Evolutionary conservation across 2,329 filamentous ascomycete genomes (phyloP).

Genomic region (Beauveria rudraprayagi): DNA sequence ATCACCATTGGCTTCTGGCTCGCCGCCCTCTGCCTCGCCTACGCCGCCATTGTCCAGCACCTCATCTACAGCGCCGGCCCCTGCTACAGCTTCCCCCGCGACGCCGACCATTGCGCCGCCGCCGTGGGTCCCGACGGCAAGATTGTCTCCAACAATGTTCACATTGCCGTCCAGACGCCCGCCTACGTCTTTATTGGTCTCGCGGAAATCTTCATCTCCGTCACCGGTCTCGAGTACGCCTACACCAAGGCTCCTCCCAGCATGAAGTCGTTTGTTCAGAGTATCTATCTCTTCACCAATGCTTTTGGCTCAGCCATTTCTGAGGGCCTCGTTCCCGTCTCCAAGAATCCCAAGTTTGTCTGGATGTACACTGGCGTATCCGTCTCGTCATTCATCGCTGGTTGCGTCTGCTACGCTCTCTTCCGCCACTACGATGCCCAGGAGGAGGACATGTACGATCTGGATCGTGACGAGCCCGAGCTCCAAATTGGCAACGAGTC

Average conservation of each 20-base stretch:
- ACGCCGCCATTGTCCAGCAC: slow-evolving; percentile 51
- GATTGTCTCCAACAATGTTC: slow-evolving; percentile 35
- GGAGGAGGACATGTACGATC: slow-evolving; percentile 31
- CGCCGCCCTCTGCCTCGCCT: slow-evolving; percentile 45
- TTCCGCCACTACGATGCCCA: slow-evolving; percentile 31
- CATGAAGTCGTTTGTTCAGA: slow-evolving; percentile 57
- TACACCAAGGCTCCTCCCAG: slow-evolving; percentile 64
- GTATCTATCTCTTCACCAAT: slow-evolving; percentile 52
- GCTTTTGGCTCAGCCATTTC: slow-evolving; percentile 52
- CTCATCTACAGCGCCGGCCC: slow-evolving; percentile 48
- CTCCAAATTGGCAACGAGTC: slow-evolving; percentile 11
- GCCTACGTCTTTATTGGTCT: slow-evolving; percentile 51
- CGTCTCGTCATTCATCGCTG: slow-evolving; percentile 37
- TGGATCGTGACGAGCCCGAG: slow-evolving; percentile 27
- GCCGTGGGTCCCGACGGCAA: slow-evolving; percentile 21
- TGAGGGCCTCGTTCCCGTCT: slow-evolving; percentile 50
- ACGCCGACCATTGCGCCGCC: slow-evolving; percentile 22
- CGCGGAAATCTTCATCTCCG: slow-evolving; percentile 55
- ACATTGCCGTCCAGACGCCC: slow-evolving; percentile 46
- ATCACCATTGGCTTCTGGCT: slow-evolving; percentile 58
- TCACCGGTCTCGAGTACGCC: slow-evolving; percentile 64
- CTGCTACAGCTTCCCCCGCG: slow-evolving; percentile 38
- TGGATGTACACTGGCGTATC: slow-evolving; percentile 60
- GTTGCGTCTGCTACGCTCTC: slow-evolving; percentile 42
- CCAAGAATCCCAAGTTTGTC: slow-evolving; percentile 55